Evolutionary conservation across 208 protist genomes (phyloP).

Genomic region (Balamuthia mandrillaris): DNA sequence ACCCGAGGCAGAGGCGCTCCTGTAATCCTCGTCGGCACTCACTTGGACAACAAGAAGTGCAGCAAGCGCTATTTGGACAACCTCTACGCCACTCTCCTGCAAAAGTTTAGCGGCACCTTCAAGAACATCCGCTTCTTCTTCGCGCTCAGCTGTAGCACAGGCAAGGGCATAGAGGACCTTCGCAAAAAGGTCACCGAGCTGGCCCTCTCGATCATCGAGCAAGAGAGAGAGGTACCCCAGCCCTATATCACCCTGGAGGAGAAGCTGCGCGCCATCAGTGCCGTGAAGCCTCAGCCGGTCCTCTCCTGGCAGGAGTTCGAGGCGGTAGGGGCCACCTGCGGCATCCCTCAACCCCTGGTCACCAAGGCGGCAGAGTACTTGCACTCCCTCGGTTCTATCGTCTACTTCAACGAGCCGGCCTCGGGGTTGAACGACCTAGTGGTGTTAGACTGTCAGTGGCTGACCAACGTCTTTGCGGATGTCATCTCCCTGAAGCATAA

Average conservation of each 20-base stretch:
- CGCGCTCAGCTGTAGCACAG: slow-evolving; percentile 1
- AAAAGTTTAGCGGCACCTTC: slow-evolving; percentile 26
- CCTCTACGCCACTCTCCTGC: slow-evolving; percentile 14
- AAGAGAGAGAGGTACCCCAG: neutral
- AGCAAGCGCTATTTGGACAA: slow-evolving; percentile 29
- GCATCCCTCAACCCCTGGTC: neutral
- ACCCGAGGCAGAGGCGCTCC: slow-evolving; percentile 8
- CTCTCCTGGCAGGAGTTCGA: slow-evolving; percentile 4
- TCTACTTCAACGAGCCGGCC: slow-evolving; percentile 7
- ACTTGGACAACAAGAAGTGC: slow-evolving; percentile 27
- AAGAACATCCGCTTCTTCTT: slow-evolving; percentile 41
- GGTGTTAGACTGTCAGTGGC: slow-evolving; percentile 12
- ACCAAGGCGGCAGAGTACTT: slow-evolving; percentile 12
- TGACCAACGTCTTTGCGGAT: slow-evolving; percentile 1
- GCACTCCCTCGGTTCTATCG: neutral
- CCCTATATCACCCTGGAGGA: slow-evolving; percentile 15
- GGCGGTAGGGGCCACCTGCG: neutral
- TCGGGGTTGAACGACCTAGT: slow-evolving; percentile 7
- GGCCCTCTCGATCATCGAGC: slow-evolving; percentile 1
- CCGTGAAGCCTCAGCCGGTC: slow-evolving; percentile 3
- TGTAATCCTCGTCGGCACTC: slow-evolving; percentile 35
- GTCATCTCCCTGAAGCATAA: neutral
- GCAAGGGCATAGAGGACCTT: slow-evolving; percentile 19
- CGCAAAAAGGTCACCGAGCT: slow-evolving; percentile 11
- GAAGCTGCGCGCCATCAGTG: neutral